phyloP scores from a whole-genome alignment of 164 flowering plant species.

The Sextonia rubra region DNA sequence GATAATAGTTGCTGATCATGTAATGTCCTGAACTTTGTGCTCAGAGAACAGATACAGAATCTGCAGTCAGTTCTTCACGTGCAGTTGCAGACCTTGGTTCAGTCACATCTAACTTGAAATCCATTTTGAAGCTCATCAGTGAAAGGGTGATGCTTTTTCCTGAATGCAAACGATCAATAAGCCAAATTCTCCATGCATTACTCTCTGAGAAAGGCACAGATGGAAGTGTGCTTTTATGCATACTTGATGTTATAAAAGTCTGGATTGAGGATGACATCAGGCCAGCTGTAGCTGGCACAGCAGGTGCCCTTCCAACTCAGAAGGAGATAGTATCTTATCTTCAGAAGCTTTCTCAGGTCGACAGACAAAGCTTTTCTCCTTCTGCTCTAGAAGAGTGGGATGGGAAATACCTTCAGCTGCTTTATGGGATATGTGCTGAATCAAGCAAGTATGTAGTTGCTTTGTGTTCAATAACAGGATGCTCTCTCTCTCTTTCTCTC shows the following conservation, averaged over 20 bases:
- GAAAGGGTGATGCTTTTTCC: constrained; percentile 82
- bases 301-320: constrained; percentile 50
- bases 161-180: constrained; percentile 72
- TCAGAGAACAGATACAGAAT: constrained; percentile 64
- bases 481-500: background rate
- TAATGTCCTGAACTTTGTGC: no score
- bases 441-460: constrained; percentile 51
- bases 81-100: constrained; percentile 73
- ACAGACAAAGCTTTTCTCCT: constrained; percentile 63
- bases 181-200: constrained; percentile 62
- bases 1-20: no score
- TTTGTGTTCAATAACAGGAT: constrained; percentile 3
- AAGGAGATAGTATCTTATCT: constrained; percentile 88
- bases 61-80: constrained; percentile 84
- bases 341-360: constrained; percentile 95
- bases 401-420: constrained; percentile 84
- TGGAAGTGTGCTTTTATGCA: constrained; percentile 83
- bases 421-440: constrained; percentile 91
- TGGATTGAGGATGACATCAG: constrained; percentile 87
- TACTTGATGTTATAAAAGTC: constrained; percentile 76
- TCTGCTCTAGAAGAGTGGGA: constrained; percentile 82
- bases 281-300: constrained; percentile 39
- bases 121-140: constrained; percentile 74
- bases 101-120: constrained; percentile 69
- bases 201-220: constrained; percentile 89